Base-by-base conservation (phyloP, 1,284 basidiomycete species). In the Apiotrichum sp. region DNA sequence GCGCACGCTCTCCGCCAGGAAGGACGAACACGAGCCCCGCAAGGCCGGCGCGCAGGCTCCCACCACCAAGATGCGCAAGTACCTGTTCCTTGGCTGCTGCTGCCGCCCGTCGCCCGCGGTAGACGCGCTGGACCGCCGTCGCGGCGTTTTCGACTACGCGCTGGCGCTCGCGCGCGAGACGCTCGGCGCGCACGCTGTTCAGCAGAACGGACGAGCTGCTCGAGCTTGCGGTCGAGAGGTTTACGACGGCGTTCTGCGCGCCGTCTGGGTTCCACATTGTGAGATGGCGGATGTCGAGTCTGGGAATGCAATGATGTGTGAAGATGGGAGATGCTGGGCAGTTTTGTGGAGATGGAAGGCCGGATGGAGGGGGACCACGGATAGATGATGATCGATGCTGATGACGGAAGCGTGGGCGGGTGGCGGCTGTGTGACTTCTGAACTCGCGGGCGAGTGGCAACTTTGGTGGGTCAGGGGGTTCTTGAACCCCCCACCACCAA, bases 181-280 rank as follows among this genome's bases (percentile, higher is more conserved):
- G 64, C 52, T 75, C 68, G 1, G 67, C 66, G 51, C 71, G 60
- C 47, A 75, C 63, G 6, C 57, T 58, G 29, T 48, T 62, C 2
- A 75, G 56, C 14, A 75, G 56, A 1, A 64, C 63, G 1, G 68
- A 65, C 0, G 73, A 72, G 9, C 69, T 66, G 10, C 67, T 62
- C 1, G 71, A 60, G 34, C 65, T 62, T 4, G 56, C 56, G 4
- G 73, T 75, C 2, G 70, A 72, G 13, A 75, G 64, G 58, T 75
- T 64, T 50, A 72, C 65, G 38, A 65, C 34, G n/a, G 55, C 46
- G 48, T 53, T 50, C 13, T 16, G 41, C 9, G 49, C 53, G 44
- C 55, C 50, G 57, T 62, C 57, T 22, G 61, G 61, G 50, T 62
- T 62, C 57, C 57, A 62, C 61, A 59, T 59, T 11, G 43, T 43